Evolutionary conservation across 768 basidiomycete genomes (phyloP).

Genomic region (Nidula microcarpa): DNA sequence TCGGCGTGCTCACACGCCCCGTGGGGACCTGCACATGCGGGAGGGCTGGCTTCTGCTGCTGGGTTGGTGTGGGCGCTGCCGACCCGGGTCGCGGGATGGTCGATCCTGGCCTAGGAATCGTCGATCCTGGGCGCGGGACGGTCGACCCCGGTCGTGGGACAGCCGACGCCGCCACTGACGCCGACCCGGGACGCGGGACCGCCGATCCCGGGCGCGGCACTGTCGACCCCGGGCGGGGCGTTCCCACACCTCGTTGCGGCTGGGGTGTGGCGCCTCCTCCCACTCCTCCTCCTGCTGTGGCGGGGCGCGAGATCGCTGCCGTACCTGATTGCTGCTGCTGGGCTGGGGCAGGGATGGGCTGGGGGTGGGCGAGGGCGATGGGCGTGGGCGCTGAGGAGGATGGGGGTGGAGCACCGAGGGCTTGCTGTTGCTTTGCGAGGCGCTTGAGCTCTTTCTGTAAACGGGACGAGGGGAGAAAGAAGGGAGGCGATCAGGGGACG

Average conservation of each 20-base stretch:
- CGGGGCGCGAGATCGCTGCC: slow-evolving; percentile 24
- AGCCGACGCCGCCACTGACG: slow-evolving; percentile 19
- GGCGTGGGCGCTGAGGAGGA: slow-evolving; percentile 7
- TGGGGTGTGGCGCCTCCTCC: slow-evolving; percentile 19
- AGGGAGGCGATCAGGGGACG: slow-evolving; percentile 3
- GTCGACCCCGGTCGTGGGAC: slow-evolving; percentile 30
- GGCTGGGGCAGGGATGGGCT: slow-evolving; percentile 27
- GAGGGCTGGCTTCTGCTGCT: slow-evolving; percentile 11
- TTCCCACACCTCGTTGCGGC: slow-evolving; percentile 9
- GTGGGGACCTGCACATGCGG: slow-evolving; percentile 9
- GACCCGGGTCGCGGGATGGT: slow-evolving; percentile 24
- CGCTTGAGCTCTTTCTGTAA: slow-evolving; percentile 70
- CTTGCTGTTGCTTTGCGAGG: slow-evolving; percentile 52
- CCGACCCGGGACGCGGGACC: slow-evolving; percentile 23
- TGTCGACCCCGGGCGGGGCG: slow-evolving; percentile 31
- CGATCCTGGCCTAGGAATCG: slow-evolving; percentile 23
- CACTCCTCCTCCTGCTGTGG: slow-evolving; percentile 8
- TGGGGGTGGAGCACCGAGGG: neutral
- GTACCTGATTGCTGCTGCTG: slow-evolving; percentile 3
- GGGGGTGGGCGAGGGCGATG: slow-evolving; percentile 18
- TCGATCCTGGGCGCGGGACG: slow-evolving; percentile 16
- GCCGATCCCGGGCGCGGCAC: slow-evolving; percentile 17
- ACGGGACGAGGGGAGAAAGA: neutral
- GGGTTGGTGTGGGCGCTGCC: slow-evolving; percentile 9
- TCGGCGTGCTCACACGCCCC: slow-evolving; percentile 1